Percentiles rank a stretch among this genome's conserved stretches.
These are phyloP conservation scores for Thuja plicata DNA, from an alignment of 83 land plant genomes.

Conservation along the genomic window DNA sequence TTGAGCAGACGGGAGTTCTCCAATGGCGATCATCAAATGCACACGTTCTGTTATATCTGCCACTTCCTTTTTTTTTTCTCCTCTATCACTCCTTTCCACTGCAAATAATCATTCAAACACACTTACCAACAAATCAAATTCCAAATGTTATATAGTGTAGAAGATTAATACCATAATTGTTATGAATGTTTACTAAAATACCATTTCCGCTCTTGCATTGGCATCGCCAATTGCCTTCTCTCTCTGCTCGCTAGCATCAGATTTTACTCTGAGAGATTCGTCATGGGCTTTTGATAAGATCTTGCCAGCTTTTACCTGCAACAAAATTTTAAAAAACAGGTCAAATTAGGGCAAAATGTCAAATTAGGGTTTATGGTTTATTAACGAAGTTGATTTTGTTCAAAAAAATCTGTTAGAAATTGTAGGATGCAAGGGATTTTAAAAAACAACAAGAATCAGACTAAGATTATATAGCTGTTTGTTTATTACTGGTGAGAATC, in stretches of 20 bases:
- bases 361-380: background rate
- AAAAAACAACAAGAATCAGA: background rate
- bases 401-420: background rate
- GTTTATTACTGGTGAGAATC: no score
- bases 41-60: slow-evolving; percentile 41
- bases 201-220: slow-evolving; percentile 39
- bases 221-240: slow-evolving; percentile 49
- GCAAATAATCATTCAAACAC: background rate
- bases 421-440: no score
- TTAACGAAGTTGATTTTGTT: background rate
- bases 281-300: slow-evolving; percentile 32
- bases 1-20: slow-evolving; percentile 28
- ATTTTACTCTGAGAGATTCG: slow-evolving; percentile 25
- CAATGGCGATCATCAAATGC: slow-evolving; percentile 40
- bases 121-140: background rate
- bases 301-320: slow-evolving; percentile 35
- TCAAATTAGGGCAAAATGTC: no score
- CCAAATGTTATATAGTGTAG: background rate
- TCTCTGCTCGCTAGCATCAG: slow-evolving; percentile 34
- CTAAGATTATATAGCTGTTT: background rate
- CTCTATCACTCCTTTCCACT: slow-evolving; percentile 43
- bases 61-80: slow-evolving; percentile 30
- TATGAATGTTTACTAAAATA: background rate
- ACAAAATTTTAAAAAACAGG: background rate
- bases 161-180: background rate